Evolutionary conservation across 805 yeast species (phyloP).

Genomic region (Blastobotrys attinorum): DNA sequence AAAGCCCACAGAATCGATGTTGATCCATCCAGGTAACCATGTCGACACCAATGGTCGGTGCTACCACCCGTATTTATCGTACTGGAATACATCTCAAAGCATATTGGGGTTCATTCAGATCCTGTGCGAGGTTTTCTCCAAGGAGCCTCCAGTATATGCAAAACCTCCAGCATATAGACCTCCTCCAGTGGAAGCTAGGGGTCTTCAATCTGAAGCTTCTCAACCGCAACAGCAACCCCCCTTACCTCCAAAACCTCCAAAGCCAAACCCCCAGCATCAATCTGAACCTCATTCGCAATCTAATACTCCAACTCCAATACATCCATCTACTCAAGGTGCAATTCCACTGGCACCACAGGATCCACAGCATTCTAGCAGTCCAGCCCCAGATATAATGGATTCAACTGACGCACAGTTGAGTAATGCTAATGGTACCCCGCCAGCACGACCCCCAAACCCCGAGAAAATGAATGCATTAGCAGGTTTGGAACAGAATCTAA

Average conservation of each 20-base stretch:
- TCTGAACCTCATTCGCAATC: not conserved
- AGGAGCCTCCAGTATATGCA: conserved; percentile 40
- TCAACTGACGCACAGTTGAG: conserved; percentile 10
- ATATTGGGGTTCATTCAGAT: conserved; percentile 30
- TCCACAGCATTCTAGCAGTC: not conserved
- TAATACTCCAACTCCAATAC: not conserved
- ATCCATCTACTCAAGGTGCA: not conserved
- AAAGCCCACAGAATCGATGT: conserved; percentile 41
- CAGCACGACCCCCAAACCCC: conserved; percentile 33
- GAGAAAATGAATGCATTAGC: conserved; percentile 24
- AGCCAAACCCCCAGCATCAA: not conserved
- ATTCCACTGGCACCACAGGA: not conserved
- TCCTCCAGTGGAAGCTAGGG: conserved; percentile 3
- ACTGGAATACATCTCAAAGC: conserved; percentile 39
- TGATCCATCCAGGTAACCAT: conserved; percentile 51
- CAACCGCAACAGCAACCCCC: conserved; percentile 1
- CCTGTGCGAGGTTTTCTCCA: conserved; percentile 31
- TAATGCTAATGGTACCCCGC: conserved; percentile 5
- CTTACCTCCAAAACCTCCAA: conserved; percentile 2
- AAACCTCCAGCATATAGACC: conserved; percentile 21
- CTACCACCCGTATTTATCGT: conserved; percentile 59
- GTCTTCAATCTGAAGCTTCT: not conserved
- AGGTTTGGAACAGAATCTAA: conserved; percentile 20
- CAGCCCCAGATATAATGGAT: conserved; percentile 13
- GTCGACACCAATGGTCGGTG: conserved; percentile 66